These are phyloP conservation scores for Cercospora nicotianae DNA, from an alignment of 2,329 filamentous ascomycete genomes.

Conservation along the genomic window DNA sequence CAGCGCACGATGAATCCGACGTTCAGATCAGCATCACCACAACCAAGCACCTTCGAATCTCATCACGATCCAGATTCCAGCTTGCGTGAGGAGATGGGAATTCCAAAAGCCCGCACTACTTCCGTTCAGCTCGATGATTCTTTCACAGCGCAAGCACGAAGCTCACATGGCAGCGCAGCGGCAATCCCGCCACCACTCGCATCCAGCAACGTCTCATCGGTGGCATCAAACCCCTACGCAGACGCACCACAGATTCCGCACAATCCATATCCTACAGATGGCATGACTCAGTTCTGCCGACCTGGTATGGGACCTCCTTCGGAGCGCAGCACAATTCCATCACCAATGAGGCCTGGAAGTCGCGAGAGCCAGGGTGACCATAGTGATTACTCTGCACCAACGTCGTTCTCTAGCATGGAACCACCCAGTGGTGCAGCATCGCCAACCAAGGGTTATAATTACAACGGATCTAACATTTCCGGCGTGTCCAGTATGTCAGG, in stretches of 20 bases:
- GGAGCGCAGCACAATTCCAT: conserved; percentile 68
- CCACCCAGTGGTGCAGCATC: conserved; percentile 72
- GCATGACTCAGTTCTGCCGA: conserved; percentile 96
- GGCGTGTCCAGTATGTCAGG: conserved; percentile 33
- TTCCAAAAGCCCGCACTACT: conserved; percentile 40
- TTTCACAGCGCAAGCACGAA: conserved; percentile 31
- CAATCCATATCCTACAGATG: conserved; percentile 90
- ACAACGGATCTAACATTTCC: conserved; percentile 40
- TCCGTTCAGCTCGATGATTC: conserved; percentile 37
- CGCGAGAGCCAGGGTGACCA: conserved; percentile 67
- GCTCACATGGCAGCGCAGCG: conserved; percentile 34
- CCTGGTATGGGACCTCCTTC: conserved; percentile 62
- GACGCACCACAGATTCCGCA: conserved; percentile 73
- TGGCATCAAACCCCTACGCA: conserved; percentile 39
- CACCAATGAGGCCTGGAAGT: conserved; percentile 73
- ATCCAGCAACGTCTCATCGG: conserved; percentile 29
- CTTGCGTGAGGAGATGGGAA: conserved; percentile 68
- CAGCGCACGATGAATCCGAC: conserved; percentile 92
- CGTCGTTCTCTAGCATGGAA: conserved; percentile 84
- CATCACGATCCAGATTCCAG: conserved; percentile 82
- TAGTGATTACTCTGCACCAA: conserved; percentile 87
- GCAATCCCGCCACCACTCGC: conserved; percentile 25
- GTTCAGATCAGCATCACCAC: conserved; percentile 92
- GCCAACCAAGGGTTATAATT: conserved; percentile 62
- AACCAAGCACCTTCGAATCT: conserved; percentile 88